Base-by-base conservation (phyloP, 345 rosid genomes). In the Melastoma malabathricum region DNA sequence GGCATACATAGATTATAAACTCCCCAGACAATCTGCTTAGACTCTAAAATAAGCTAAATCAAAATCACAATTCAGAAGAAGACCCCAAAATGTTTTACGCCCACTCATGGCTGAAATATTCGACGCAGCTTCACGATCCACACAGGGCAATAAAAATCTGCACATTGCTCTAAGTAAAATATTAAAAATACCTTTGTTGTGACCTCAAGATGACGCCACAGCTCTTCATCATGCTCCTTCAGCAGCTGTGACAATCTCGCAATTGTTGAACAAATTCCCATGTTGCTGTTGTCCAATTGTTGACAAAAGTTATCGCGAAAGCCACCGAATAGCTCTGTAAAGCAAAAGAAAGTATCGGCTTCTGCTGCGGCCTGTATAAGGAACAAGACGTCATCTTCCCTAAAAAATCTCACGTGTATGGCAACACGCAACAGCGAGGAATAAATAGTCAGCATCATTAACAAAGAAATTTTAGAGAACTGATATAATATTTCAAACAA, bases 201-300 rank as follows among this genome's bases (percentile, higher is more conserved):
- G 77, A 90, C 62, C 76, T 90, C 98, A 53, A 90, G 78, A 69
- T 90, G 98, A 44, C 96, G 98, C 98, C 98, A 90, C 59, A 90
- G 96, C 68, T 90, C 98, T 68, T 90, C 96, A 63, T 90, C 98
- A 56, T 87, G 94, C 54, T 90, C 86, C 71, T 84, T 90, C 56
- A 90, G 69, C 55, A 90, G 93, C 63, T 73, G 79, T 10, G 98
- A 86, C 62, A 90, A 75, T 66, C 67, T 84, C 57, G 93, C 67
- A 47, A 90, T 76, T 43, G 96, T 82, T 52, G 86, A 79, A 59
- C 96, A 92, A 48, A 90, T 90, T 50, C 98, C 98, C 54, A 86
- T 87, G 6, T 72, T 92, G 71, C 98, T 86, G 72, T 86, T 90
- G 68, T 90, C 98, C 19, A 90, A 94, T 72, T 90, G 98, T 76